These are phyloP conservation scores for Solanum paucissectum DNA, from an alignment of 257 asterid genomes.

Conservation along the genomic window DNA sequence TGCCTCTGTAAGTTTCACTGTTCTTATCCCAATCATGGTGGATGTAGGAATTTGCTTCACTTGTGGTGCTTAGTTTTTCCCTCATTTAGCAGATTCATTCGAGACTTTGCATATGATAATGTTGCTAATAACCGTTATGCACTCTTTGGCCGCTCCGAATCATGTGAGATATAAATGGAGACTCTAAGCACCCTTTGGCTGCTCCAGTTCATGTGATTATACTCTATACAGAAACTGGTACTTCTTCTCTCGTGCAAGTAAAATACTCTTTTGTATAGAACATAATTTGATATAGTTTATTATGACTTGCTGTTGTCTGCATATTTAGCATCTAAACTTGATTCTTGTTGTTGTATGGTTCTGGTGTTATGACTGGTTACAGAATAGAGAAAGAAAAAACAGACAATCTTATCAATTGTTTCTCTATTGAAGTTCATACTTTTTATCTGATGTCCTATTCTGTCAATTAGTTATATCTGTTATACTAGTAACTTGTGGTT, in stretches of 20 bases:
- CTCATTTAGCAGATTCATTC: slow-evolving; percentile 51
- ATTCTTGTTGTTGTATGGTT: not conserved
- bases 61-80: slow-evolving; percentile 2
- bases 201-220: slow-evolving; percentile 48
- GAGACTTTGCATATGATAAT: slow-evolving; percentile 67
- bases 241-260: slow-evolving; percentile 9
- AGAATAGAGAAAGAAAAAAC: not conserved
- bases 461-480: not conserved
- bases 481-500: not conserved
- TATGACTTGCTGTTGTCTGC: not conserved
- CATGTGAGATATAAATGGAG: slow-evolving; percentile 54
- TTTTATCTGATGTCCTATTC: not conserved
- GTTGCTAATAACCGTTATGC: slow-evolving; percentile 77
- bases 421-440: not conserved
- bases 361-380: not conserved
- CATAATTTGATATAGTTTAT: not conserved
- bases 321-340: not conserved
- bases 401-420: not conserved
- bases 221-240: not conserved
- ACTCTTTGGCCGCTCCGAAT: slow-evolving; percentile 72
- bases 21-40: not conserved
- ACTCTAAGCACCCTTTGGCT: slow-evolving; percentile 40
- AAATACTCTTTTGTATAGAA: not conserved
- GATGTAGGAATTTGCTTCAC: not conserved
- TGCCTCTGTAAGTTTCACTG: slow-evolving; percentile 57